These are phyloP conservation scores for Flaveria robusta DNA, from an alignment of 129 eudicot genomes.

Conservation along the genomic window DNA sequence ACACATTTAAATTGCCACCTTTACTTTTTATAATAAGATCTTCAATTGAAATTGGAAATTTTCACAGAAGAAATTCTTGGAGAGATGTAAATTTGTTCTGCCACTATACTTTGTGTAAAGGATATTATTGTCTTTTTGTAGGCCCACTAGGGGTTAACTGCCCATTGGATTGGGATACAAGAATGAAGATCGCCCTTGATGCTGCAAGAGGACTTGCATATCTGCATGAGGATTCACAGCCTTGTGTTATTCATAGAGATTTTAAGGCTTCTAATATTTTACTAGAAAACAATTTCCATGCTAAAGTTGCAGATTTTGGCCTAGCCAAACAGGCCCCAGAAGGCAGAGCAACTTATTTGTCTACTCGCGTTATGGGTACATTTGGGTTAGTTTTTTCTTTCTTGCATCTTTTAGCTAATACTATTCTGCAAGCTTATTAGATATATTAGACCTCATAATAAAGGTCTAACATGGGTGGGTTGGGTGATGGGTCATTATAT, in stretches of 20 bases:
- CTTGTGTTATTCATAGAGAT: constrained; percentile 95
- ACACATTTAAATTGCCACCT: not conserved
- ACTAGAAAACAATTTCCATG: constrained; percentile 83
- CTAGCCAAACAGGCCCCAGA: constrained; percentile 97
- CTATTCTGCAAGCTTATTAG: not conserved
- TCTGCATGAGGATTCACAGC: constrained; percentile 96
- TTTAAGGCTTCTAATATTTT: constrained; percentile 94
- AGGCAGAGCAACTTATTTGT: constrained; percentile 81
- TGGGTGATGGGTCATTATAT: not conserved
- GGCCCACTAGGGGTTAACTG: constrained; percentile 90
- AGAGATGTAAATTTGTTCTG: not conserved
- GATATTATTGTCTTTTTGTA: constrained; percentile 38
- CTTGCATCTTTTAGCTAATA: not conserved
- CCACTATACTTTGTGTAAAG: constrained; percentile 20
- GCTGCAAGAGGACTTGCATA: constrained; percentile 99
- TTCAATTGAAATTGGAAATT: not conserved
- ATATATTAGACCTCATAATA: not conserved
- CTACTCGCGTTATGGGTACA: constrained; percentile 99
- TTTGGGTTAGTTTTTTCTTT: constrained; percentile 73
- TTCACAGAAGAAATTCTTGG: not conserved
- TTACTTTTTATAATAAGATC: not conserved
- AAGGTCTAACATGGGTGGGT: not conserved
- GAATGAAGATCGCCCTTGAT: constrained; percentile 98
- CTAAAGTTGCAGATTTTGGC: constrained; percentile 99
- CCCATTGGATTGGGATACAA: constrained; percentile 94